Evolutionary conservation across 768 basidiomycete genomes (phyloP).

Genomic region (Auricularia auricula-judae): DNA sequence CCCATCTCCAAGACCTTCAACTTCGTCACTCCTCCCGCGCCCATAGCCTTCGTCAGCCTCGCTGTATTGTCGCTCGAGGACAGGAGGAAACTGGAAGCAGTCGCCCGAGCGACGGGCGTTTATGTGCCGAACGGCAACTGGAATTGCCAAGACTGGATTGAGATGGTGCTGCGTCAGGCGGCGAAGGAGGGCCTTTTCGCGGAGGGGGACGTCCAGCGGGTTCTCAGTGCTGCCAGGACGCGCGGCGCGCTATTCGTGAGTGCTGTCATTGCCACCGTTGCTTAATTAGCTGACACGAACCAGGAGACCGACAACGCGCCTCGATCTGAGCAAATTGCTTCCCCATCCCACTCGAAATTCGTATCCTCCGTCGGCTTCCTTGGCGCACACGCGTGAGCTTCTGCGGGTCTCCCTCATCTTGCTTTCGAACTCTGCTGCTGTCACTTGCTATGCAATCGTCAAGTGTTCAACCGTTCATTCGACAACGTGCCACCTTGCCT

Average conservation of each 20-base stretch:
- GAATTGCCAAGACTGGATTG: constrained; percentile 23
- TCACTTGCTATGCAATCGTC: too few species aligned
- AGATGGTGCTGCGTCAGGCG: constrained; percentile 11
- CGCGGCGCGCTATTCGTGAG: neutral
- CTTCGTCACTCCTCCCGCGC: constrained; percentile 1
- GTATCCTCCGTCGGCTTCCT: too few species aligned
- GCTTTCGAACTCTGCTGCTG: too few species aligned
- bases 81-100: constrained; percentile 14
- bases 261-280: too few species aligned
- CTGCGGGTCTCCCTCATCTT: too few species aligned
- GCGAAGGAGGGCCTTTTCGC: constrained; percentile 15
- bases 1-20: constrained; percentile 13
- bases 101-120: constrained; percentile 13
- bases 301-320: too few species aligned
- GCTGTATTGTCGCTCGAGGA: constrained; percentile 10
- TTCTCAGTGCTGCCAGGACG: neutral
- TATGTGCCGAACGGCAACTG: constrained; percentile 17
- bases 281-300: too few species aligned
- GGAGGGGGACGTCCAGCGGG: constrained; percentile 2
- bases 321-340: too few species aligned
- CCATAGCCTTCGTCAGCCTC: constrained; percentile 5
- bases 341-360: too few species aligned
- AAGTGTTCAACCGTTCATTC: too few species aligned
- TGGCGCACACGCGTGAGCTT: too few species aligned
- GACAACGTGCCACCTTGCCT: too few species aligned